phyloP scores from a whole-genome alignment of 2,329 filamentous ascomycete species.

The Colletotrichum plurivorum region DNA sequence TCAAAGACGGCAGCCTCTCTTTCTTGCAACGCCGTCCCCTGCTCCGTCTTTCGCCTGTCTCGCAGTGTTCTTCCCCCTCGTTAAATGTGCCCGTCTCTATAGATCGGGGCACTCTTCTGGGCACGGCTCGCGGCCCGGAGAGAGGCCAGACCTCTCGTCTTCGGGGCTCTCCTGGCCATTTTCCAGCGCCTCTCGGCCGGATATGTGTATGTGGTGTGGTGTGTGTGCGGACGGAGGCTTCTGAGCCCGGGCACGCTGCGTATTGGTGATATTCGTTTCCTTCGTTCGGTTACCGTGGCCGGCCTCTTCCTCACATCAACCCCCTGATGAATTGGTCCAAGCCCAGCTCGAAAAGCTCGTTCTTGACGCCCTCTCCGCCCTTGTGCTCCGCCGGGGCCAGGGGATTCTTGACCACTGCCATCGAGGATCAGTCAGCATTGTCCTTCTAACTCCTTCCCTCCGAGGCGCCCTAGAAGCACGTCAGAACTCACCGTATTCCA shows the following conservation, averaged over 20 bases:
- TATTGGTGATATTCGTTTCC: neutral
- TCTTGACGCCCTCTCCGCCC: constrained; percentile 77
- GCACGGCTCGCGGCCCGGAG: too few relatives aligned
- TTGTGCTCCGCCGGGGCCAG: constrained; percentile 78
- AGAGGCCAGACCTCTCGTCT: too few relatives aligned
- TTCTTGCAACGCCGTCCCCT: constrained; percentile 7
- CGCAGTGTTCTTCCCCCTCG: neutral
- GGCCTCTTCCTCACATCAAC: constrained; percentile 62
- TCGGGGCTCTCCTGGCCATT: too few relatives aligned
- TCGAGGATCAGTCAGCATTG: constrained; percentile 33
- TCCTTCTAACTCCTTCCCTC: neutral
- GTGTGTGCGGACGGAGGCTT: too few relatives aligned
- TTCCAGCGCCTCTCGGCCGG: too few relatives aligned
- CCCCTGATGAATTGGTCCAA: constrained; percentile 84
- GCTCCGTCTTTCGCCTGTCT: neutral
- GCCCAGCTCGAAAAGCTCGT: constrained; percentile 79
- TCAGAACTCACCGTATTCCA: constrained; percentile 83
- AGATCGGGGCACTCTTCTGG: neutral
- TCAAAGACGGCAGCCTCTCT: constrained; percentile 15
- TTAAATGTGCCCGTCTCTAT: neutral
- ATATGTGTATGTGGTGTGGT: neutral
- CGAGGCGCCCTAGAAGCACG: neutral
- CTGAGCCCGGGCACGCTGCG: too few relatives aligned
- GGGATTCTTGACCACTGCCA: constrained; percentile 78
- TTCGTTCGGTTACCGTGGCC: neutral